Evolutionary conservation across 345 rosid species (phyloP).

Genomic region (Linum trigynum): DNA sequence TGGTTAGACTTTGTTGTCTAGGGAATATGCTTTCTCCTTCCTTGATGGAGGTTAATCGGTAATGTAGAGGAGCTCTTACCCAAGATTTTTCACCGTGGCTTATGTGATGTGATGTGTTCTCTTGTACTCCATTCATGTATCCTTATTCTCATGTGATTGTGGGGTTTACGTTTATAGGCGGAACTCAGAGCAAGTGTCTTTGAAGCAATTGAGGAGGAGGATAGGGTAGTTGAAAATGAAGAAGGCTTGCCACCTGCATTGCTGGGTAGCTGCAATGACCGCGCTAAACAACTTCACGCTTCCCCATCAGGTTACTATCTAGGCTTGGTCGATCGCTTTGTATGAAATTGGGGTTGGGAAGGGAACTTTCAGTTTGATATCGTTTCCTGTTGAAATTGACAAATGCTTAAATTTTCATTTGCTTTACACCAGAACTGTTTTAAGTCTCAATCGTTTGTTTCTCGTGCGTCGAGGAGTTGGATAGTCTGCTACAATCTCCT

Average conservation of each 20-base stretch:
- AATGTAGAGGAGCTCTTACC: no score
- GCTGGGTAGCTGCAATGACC: constrained; percentile 90
- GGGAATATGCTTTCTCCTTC: not conserved
- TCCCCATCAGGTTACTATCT: constrained; percentile 69
- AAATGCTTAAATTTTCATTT: not conserved
- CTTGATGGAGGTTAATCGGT: not conserved
- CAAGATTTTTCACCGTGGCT: not conserved
- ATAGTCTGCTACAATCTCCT: not conserved
- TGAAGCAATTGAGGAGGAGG: constrained; percentile 98
- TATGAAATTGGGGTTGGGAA: not conserved
- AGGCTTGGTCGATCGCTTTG: constrained; percentile 1
- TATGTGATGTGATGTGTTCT: not conserved
- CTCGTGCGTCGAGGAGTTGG: not conserved
- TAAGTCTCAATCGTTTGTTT: not conserved
- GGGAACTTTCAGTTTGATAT: not conserved
- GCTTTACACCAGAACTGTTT: not conserved
- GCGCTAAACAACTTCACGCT: constrained; percentile 86
- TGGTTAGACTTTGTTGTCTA: no score
- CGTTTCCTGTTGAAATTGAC: not conserved
- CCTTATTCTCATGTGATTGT: not conserved
- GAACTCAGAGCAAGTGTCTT: constrained; percentile 96
- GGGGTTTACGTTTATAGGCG: constrained; percentile 35
- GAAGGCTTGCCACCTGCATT: constrained; percentile 84
- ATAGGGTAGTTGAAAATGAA: constrained; percentile 57
- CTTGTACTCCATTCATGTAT: not conserved